Conservation (phyloP, 2,329 filamentous ascomycete species). For the Xylaria sp. region DNA sequence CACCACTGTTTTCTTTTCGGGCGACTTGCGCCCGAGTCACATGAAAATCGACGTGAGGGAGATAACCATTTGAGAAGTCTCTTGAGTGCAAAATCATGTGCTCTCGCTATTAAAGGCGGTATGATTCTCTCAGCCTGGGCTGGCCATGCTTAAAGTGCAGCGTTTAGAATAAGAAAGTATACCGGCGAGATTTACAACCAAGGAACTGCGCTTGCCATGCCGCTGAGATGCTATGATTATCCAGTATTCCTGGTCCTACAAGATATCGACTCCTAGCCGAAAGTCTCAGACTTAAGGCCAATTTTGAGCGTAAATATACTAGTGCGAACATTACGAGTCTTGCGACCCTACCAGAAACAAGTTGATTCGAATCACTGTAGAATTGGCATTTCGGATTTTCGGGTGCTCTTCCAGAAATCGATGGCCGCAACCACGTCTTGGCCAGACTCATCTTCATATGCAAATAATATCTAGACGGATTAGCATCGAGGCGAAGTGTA, state of each 20-base stretch:
- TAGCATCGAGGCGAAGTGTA: conserved; percentile 31
- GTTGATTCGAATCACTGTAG: conserved; percentile 39
- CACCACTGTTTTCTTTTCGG: background rate
- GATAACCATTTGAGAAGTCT: conserved; percentile 17
- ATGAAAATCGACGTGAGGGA: conserved; percentile 4
- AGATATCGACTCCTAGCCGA: conserved; percentile 36
- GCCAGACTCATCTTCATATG: conserved; percentile 94
- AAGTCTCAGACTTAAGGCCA: conserved; percentile 28
- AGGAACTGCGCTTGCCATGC: conserved; percentile 35
- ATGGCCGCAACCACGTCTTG: conserved; percentile 94
- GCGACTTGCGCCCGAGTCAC: background rate
- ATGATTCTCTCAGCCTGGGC: conserved; percentile 28
- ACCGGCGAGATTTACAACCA: conserved; percentile 40
- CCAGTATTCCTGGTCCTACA: conserved; percentile 50
- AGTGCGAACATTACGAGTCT: conserved; percentile 18
- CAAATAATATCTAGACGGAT: conserved; percentile 83
- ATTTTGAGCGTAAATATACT: conserved; percentile 32
- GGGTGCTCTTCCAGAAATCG: conserved; percentile 89
- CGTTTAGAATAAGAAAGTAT: conserved; percentile 39
- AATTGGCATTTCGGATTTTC: conserved; percentile 57
- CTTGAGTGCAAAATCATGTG: conserved; percentile 19
- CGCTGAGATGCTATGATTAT: conserved; percentile 45
- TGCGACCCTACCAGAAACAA: conserved; percentile 28
- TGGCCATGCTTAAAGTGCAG: conserved; percentile 32
- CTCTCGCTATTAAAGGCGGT: conserved; percentile 37